phyloP scores from a whole-genome alignment of 176 grass and related monocot species.

The Avena sativa region DNA sequence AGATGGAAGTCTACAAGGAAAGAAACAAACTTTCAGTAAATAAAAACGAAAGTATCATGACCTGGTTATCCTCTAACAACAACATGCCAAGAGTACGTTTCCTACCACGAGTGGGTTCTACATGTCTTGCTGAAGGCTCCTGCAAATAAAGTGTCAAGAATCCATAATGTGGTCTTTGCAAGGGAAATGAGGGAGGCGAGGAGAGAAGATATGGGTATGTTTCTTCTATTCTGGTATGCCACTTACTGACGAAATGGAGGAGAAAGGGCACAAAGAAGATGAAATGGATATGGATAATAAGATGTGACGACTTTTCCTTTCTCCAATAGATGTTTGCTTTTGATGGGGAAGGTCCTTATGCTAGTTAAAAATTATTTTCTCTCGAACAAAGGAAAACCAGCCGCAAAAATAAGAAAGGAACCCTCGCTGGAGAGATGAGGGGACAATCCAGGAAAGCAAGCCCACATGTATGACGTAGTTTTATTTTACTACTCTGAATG shows the following conservation, averaged over 20 bases:
- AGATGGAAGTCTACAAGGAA: conserved; percentile 23
- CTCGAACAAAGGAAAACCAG: conserved; percentile 32
- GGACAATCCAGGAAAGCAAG: conserved; percentile 8
- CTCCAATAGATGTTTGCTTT: conserved; percentile 8
- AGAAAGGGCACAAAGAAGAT: conserved; percentile 13
- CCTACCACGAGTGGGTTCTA: conserved; percentile 38
- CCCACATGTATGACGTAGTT: background rate
- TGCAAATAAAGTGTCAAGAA: conserved; percentile 53
- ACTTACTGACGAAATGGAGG: conserved; percentile 20
- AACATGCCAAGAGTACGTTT: conserved; percentile 51
- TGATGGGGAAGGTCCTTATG: conserved; percentile 14
- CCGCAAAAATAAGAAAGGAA: background rate
- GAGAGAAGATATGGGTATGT: conserved; percentile 9
- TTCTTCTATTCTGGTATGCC: background rate
- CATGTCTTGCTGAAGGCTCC: conserved; percentile 46
- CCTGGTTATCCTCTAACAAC: conserved; percentile 59
- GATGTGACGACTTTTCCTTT: conserved; percentile 9
- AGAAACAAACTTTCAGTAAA: conserved; percentile 11
- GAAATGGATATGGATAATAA: conserved; percentile 2
- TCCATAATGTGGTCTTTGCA: conserved; percentile 17
- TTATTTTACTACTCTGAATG: background rate
- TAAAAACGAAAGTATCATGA: conserved; percentile 32
- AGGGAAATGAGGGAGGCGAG: background rate
- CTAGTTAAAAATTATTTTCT: conserved; percentile 12
- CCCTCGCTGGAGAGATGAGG: background rate